Conservation (phyloP, 2,329 filamentous ascomycete species). For the Venturia carpophila region DNA sequence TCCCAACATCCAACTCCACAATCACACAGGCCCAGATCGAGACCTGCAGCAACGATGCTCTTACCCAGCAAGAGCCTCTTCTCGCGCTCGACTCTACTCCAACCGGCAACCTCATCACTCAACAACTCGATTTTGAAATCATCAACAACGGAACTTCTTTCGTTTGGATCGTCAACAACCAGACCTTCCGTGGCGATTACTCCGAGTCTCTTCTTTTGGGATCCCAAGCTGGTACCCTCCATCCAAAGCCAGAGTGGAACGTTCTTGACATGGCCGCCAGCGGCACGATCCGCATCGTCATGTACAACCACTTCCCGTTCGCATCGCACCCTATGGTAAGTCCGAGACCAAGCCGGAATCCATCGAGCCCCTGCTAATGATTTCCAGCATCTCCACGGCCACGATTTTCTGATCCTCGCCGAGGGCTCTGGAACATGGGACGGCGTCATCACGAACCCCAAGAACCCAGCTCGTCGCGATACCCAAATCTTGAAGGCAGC, state of each 20-base stretch:
- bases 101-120: background rate
- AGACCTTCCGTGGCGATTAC: constrained; percentile 30
- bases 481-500: constrained; percentile 32
- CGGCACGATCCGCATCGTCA: constrained; percentile 43
- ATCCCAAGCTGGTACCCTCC: constrained; percentile 28
- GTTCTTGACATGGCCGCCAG: constrained; percentile 40
- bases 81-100: constrained; percentile 38
- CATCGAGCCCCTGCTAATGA: background rate
- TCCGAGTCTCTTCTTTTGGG: constrained; percentile 33
- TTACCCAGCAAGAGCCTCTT: constrained; percentile 45
- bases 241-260: constrained; percentile 37
- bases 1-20: constrained; percentile 42
- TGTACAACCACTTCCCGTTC: constrained; percentile 40
- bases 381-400: constrained; percentile 25
- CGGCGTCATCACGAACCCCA: constrained; percentile 33
- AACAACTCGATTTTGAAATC: constrained; percentile 18
- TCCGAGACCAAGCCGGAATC: too few relatives aligned
- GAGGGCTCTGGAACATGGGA: constrained; percentile 38
- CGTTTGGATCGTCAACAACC: constrained; percentile 26
- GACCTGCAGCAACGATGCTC: constrained; percentile 50
- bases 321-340: constrained; percentile 45
- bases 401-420: constrained; percentile 61
- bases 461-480: constrained; percentile 46
- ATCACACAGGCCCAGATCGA: constrained; percentile 32
- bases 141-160: constrained; percentile 23